Conservation (phyloP, 768 basidiomycete species). For the Clitopilus passeckerianus region DNA sequence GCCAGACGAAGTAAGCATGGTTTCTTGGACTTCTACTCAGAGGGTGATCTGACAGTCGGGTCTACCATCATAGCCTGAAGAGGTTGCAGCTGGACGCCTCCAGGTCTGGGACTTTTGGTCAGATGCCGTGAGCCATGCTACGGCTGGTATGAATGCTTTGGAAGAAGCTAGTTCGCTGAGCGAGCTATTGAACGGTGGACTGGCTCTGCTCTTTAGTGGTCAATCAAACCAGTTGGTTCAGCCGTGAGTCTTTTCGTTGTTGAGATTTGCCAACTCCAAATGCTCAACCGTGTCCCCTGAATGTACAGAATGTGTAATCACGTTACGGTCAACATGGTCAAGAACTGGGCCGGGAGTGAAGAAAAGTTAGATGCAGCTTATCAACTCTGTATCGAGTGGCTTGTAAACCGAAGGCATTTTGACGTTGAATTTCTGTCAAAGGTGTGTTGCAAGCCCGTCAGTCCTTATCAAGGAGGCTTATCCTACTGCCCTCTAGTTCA, state of each 20-base stretch:
- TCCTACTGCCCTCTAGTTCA: constrained; percentile 11
- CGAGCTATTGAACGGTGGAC: neutral
- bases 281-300: neutral
- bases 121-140: neutral
- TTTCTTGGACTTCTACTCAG: neutral
- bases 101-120: constrained; percentile 7
- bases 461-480: neutral
- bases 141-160: neutral
- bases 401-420: constrained; percentile 2
- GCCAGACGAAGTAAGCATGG: constrained; percentile 4
- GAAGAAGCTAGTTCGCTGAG: constrained; percentile 1
- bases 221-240: neutral
- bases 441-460: constrained; percentile 8
- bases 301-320: neutral
- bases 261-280: neutral
- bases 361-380: neutral
- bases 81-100: constrained; percentile 3
- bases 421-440: constrained; percentile 10
- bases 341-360: constrained; percentile 5
- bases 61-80: constrained; percentile 3
- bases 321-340: neutral
- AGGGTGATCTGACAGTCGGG: neutral
- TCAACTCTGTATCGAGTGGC: constrained; percentile 1
- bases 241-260: constrained; percentile 2
- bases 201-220: constrained; percentile 2